These are phyloP conservation scores for Boletellus emodensis DNA, from an alignment of 768 basidiomycete genomes.

Conservation along the genomic window DNA sequence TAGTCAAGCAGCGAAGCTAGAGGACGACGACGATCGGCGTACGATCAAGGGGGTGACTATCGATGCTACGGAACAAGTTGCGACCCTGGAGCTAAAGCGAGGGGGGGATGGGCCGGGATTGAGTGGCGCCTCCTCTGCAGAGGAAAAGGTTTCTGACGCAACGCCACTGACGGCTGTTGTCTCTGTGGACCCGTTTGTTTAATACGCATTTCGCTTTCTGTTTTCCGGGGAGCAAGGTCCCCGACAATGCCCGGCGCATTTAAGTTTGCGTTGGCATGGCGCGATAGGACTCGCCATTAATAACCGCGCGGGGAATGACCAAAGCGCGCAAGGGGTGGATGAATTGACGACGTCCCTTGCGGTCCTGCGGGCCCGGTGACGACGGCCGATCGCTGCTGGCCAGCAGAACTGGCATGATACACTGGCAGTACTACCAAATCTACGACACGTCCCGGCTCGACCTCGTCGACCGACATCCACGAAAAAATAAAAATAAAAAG, in stretches of 20 bases:
- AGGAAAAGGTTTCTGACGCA: conserved; percentile 21
- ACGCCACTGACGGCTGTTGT: conserved; percentile 18
- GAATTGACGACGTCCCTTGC: conserved; percentile 19
- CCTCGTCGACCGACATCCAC: conserved; percentile 24
- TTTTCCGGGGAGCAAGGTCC: conserved; percentile 4
- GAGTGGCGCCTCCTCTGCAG: conserved; percentile 9
- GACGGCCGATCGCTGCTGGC: conserved; percentile 6
- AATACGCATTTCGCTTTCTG: conserved; percentile 4
- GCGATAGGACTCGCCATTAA: not conserved
- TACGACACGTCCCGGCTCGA: too few species aligned
- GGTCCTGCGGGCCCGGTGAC: conserved; percentile 18
- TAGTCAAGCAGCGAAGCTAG: conserved; percentile 10
- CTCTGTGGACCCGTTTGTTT: conserved; percentile 19
- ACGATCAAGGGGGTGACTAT: conserved; percentile 32
- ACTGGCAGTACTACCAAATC: too few species aligned
- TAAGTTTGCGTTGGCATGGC: conserved; percentile 12
- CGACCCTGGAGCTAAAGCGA: conserved; percentile 10
- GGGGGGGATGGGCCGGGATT: conserved; percentile 6
- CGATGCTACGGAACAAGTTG: conserved; percentile 13
- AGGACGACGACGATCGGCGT: conserved; percentile 44
- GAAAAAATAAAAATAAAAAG: conserved; percentile 13
- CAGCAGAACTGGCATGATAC: not conserved
- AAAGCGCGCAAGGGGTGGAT: conserved; percentile 22
- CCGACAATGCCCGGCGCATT: conserved; percentile 3
- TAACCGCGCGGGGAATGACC: conserved; percentile 14